These are phyloP conservation scores for Clavulina sp. DNA, from an alignment of 768 basidiomycete genomes.

Conservation along the genomic window DNA sequence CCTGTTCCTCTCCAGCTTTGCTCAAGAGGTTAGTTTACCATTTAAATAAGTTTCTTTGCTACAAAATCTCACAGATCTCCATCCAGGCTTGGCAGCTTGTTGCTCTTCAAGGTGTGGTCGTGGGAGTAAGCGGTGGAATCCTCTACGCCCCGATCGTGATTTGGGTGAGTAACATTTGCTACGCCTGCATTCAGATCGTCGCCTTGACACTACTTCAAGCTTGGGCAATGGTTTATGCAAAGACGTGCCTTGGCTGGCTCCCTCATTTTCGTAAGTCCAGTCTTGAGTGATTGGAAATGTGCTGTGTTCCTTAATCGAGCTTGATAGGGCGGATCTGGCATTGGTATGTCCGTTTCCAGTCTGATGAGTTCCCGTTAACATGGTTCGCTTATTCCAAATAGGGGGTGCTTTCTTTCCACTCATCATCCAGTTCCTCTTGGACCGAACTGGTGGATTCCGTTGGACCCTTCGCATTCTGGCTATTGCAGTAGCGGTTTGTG, in stretches of 20 bases:
- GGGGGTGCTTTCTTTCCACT: constrained; percentile 1
- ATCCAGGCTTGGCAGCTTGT: background rate
- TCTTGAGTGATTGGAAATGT: too few relatives aligned
- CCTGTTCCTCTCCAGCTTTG: constrained; percentile 2
- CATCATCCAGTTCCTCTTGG: background rate
- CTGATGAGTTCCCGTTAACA: too few relatives aligned
- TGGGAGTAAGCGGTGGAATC: background rate
- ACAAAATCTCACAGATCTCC: background rate
- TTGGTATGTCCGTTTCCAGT: too few relatives aligned
- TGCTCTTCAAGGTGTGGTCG: background rate
- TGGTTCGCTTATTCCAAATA: too few relatives aligned
- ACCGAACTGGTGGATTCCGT: background rate
- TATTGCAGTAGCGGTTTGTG: background rate
- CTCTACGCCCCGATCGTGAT: background rate
- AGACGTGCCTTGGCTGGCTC: constrained; percentile 1
- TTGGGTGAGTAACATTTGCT: background rate
- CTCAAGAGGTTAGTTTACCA: background rate
- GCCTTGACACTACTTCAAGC: background rate
- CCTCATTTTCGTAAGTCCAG: background rate
- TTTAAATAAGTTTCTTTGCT: background rate
- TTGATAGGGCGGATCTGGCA: too few relatives aligned
- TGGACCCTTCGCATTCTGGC: constrained; percentile 9
- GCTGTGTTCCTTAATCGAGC: too few relatives aligned
- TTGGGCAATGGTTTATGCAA: constrained; percentile 1
- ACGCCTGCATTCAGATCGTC: background rate